Evolutionary conservation across 2,329 filamentous ascomycete species (phyloP).

Genomic region (Teratosphaeria pseudoeucalypti): DNA sequence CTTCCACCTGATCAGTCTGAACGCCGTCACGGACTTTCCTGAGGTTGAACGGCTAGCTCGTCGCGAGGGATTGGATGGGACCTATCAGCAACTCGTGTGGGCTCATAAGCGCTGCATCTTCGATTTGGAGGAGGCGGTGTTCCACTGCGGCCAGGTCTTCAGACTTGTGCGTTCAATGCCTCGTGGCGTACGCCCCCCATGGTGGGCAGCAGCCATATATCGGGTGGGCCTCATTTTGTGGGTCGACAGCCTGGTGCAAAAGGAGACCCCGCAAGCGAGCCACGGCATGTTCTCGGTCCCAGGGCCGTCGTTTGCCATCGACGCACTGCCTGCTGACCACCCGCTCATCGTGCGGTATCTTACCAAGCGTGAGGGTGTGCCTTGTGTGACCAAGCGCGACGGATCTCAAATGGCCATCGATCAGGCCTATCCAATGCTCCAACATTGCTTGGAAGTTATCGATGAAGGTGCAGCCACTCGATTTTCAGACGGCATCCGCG

Average conservation of each 20-base stretch:
- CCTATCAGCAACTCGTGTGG: slow-evolving; percentile 45
- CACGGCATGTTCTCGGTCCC: slow-evolving; percentile 28
- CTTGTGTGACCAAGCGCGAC: slow-evolving; percentile 41
- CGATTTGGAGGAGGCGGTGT: slow-evolving; percentile 52
- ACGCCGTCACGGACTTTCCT: slow-evolving; percentile 56
- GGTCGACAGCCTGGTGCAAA: slow-evolving; percentile 48
- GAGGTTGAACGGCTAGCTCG: slow-evolving; percentile 58
- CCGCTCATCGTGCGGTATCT: slow-evolving; percentile 42
- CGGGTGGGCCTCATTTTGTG: slow-evolving; percentile 55
- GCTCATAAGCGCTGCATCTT: slow-evolving; percentile 53
- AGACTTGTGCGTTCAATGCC: slow-evolving; percentile 52
- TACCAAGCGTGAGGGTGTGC: slow-evolving; percentile 43
- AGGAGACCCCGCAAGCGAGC: slow-evolving; percentile 33
- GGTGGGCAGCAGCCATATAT: slow-evolving; percentile 63
- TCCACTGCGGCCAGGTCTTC: slow-evolving; percentile 58
- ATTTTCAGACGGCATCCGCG: slow-evolving; percentile 45
- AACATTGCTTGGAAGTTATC: slow-evolving; percentile 43
- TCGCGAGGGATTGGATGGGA: slow-evolving; percentile 47
- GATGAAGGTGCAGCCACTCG: slow-evolving; percentile 43
- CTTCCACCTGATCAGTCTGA: slow-evolving; percentile 61
- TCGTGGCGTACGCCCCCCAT: slow-evolving; percentile 50
- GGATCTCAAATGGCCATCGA: slow-evolving; percentile 39
- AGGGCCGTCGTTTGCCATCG: slow-evolving; percentile 39
- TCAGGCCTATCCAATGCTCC: slow-evolving; percentile 39
- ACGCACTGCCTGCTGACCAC: slow-evolving; percentile 42